A percentile compares a stretch with the other conserved stretches of the same genome.
These are phyloP conservation scores for Ilex paraguariensis DNA, from an alignment of 305 asterid genomes.

Conservation along the genomic window DNA sequence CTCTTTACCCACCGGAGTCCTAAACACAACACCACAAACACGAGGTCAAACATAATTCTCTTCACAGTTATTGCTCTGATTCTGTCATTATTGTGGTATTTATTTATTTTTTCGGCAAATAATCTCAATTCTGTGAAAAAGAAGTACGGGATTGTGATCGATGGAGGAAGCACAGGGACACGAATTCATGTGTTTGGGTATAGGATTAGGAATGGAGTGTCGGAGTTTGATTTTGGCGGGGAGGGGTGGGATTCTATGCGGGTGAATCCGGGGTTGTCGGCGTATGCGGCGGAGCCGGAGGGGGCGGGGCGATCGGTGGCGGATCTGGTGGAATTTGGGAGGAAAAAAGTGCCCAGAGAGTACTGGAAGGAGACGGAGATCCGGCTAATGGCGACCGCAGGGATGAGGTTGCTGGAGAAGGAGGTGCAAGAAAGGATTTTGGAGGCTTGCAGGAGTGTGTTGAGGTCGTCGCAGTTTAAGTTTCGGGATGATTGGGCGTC, in stretches of 20 bases:
- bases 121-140: conserved; percentile 15
- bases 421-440: conserved; percentile 65
- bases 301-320: conserved; percentile 44
- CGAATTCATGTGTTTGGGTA: conserved; percentile 84
- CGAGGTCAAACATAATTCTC: conserved; percentile 31
- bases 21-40: conserved; percentile 19
- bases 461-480: conserved; percentile 64
- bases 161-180: conserved; percentile 96
- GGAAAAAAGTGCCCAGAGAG: conserved; percentile 61
- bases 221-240: conserved; percentile 60
- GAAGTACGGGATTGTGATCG: conserved; percentile 73
- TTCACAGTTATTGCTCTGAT: conserved; percentile 32
- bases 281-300: conserved; percentile 57
- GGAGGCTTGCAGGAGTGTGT: conserved; percentile 55
- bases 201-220: conserved; percentile 43
- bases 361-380: conserved; percentile 58
- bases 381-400: conserved; percentile 90
- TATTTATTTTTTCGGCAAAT: conserved; percentile 30
- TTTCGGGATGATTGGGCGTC: conserved; percentile 81
- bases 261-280: conserved; percentile 86
- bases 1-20: conserved; percentile 22
- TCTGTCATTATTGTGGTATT: conserved; percentile 38
- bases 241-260: conserved; percentile 67
- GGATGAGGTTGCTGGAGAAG: conserved; percentile 72
- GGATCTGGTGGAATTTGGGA: conserved; percentile 76